Conservation (phyloP, 176 grass and related monocot genomes). For the Aegilops speltoides region DNA sequence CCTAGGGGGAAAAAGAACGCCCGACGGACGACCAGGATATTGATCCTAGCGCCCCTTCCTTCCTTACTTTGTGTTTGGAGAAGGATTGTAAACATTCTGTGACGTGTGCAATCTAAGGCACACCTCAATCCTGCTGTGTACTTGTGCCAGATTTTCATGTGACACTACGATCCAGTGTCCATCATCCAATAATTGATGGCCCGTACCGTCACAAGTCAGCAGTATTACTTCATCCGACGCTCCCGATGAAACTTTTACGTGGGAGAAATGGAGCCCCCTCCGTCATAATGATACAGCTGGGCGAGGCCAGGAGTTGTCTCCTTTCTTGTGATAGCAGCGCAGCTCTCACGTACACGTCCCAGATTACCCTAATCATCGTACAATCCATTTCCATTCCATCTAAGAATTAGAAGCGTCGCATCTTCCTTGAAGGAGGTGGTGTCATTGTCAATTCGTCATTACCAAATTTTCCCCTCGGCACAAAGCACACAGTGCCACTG, state of each 20-base stretch:
- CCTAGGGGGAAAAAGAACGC: too few species aligned
- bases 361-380: conserved; percentile 14
- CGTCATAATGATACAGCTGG: neutral
- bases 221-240: neutral
- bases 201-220: neutral
- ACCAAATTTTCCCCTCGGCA: neutral
- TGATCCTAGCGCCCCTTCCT: too few species aligned
- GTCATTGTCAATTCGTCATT: neutral
- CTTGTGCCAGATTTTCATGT: neutral
- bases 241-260: neutral
- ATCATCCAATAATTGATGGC: neutral
- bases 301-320: neutral
- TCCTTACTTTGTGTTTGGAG: too few species aligned
- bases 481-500: neutral
- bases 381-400: neutral
- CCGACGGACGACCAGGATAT: too few species aligned
- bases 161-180: neutral
- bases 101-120: neutral
- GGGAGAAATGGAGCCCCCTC: neutral
- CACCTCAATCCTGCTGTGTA: neutral
- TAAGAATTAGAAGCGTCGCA: neutral
- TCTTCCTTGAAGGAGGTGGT: neutral
- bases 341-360: neutral
- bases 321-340: neutral
- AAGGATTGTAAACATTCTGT: neutral